Evolutionary conservation across 164 flowering plant species (phyloP).

Genomic region (Houttuynia cordata): DNA sequence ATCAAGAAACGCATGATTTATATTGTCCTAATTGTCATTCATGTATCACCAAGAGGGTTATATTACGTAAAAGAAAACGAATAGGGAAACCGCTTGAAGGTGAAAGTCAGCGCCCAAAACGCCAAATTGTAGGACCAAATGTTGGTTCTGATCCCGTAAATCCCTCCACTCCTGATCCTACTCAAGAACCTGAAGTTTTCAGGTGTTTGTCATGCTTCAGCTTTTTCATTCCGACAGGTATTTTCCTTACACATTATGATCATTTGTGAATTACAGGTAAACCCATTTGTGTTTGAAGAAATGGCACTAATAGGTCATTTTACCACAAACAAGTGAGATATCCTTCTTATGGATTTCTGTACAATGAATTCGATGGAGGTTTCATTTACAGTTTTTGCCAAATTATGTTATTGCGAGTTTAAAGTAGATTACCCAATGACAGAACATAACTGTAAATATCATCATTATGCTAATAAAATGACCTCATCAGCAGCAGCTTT

Average conservation of each 20-base stretch:
- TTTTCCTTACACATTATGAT: background rate
- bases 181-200: conserved; percentile 29
- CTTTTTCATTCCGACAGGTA: conserved; percentile 65
- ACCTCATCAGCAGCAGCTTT: too few species aligned
- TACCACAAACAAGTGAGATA: too few species aligned
- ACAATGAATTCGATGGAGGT: too few species aligned
- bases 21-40: conserved; percentile 76
- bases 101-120: conserved; percentile 25
- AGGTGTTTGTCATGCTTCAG: conserved; percentile 75
- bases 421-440: too few species aligned
- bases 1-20: conserved; percentile 76
- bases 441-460: too few species aligned
- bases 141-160: conserved; percentile 2
- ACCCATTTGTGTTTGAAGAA: too few species aligned
- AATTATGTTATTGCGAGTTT: too few species aligned
- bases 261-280: too few species aligned
- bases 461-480: too few species aligned
- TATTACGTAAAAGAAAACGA: conserved; percentile 51
- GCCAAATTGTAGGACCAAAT: conserved; percentile 9
- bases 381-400: too few species aligned
- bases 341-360: too few species aligned
- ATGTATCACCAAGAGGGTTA: conserved; percentile 65
- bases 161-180: conserved; percentile 4
- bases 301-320: too few species aligned
- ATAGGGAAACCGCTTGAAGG: conserved; percentile 6